Evolutionary conservation across 2,329 filamentous ascomycete genomes (phyloP).

Genomic region (Sphaceloma murrayae): DNA sequence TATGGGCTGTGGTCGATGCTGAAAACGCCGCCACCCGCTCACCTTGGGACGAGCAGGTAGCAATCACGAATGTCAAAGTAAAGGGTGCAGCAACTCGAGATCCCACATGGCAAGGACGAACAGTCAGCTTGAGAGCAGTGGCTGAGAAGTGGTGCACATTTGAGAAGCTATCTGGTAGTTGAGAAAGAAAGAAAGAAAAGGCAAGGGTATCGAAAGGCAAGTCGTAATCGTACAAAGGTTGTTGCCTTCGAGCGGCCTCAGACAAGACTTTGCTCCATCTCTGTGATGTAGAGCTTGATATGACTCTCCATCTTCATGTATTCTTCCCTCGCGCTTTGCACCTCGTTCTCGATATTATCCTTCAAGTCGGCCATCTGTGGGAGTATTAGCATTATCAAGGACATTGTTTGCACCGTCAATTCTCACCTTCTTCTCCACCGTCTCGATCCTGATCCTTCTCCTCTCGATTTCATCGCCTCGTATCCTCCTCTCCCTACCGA

Average conservation of each 20-base stretch:
- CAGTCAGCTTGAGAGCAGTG: slow-evolving; percentile 34
- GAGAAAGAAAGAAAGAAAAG: background rate
- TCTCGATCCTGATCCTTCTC: slow-evolving; percentile 85
- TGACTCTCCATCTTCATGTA: slow-evolving; percentile 97
- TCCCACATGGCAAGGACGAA: slow-evolving; percentile 41
- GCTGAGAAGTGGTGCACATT: slow-evolving; percentile 38
- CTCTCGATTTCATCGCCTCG: slow-evolving; percentile 90
- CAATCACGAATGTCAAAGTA: slow-evolving; percentile 40
- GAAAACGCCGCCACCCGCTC: background rate
- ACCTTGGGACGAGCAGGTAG: slow-evolving; percentile 39
- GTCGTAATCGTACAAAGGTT: slow-evolving; percentile 4
- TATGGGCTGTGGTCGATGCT: background rate
- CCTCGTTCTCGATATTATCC: slow-evolving; percentile 92
- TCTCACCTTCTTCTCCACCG: slow-evolving; percentile 95
- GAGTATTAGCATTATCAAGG: background rate
- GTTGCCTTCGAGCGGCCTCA: background rate
- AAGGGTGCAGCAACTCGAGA: slow-evolving; percentile 32
- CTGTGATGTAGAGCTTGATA: slow-evolving; percentile 93
- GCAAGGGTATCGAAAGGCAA: slow-evolving; percentile 11
- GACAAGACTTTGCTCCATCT: slow-evolving; percentile 87
- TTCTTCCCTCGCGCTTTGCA: slow-evolving; percentile 81
- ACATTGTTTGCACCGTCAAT: slow-evolving; percentile 16
- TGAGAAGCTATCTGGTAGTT: background rate
- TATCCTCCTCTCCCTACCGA: slow-evolving; percentile 75
- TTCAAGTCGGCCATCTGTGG: slow-evolving; percentile 92